Evolutionary conservation across 75 land plant genomes (phyloP).

Genomic region (Pinus tabuliformis): DNA sequence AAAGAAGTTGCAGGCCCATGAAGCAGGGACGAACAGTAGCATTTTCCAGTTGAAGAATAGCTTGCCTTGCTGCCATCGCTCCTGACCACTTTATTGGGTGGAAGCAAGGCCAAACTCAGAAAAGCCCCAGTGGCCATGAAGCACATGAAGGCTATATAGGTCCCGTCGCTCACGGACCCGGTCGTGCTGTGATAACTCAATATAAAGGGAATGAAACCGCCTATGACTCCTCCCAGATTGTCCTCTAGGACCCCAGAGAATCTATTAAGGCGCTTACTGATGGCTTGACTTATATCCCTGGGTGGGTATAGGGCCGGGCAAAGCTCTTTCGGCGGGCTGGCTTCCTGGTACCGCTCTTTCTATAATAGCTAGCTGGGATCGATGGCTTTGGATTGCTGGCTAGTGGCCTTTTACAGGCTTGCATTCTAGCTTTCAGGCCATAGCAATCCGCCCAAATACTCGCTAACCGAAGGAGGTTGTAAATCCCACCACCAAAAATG

Average conservation of each 20-base stretch:
- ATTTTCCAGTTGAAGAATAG: slow-evolving; percentile 73
- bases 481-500: slow-evolving; percentile 31
- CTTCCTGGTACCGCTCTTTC: neutral
- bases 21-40: slow-evolving; percentile 66
- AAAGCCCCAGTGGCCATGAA: slow-evolving; percentile 69
- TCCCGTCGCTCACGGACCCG: slow-evolving; percentile 62
- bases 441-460: too few relatives aligned
- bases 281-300: too few relatives aligned
- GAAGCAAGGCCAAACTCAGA: slow-evolving; percentile 57
- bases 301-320: too few relatives aligned
- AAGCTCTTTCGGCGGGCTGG: too few relatives aligned
- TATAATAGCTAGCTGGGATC: too few relatives aligned
- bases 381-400: too few relatives aligned
- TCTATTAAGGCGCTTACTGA: too few relatives aligned
- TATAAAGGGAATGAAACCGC: slow-evolving; percentile 82
- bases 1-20: slow-evolving; percentile 89
- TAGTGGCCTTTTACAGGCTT: too few relatives aligned
- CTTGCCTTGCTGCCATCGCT: slow-evolving; percentile 54
- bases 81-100: slow-evolving; percentile 55
- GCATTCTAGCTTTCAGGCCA: too few relatives aligned
- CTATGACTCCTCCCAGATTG: slow-evolving; percentile 83
- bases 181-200: slow-evolving; percentile 62
- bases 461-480: slow-evolving; percentile 23
- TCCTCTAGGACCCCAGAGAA: too few relatives aligned
- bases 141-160: slow-evolving; percentile 87